phyloP scores from a whole-genome alignment of 768 basidiomycete genomes.

The Termitomyces sp. region DNA sequence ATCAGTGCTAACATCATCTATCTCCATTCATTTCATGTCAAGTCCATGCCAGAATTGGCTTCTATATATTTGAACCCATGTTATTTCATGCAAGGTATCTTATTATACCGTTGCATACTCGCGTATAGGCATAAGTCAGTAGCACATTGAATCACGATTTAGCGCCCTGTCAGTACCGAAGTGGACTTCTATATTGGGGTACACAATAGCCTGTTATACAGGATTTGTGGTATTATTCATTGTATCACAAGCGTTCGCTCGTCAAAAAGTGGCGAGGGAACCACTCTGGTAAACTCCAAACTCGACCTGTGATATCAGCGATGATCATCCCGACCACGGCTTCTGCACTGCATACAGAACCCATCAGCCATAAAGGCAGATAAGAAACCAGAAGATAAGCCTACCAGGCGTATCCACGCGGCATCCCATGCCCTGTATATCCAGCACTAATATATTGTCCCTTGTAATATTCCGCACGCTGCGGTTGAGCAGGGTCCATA shows the following conservation, averaged over 20 bases:
- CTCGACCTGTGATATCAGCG: slow-evolving; percentile 35
- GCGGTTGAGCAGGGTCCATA: slow-evolving; percentile 19
- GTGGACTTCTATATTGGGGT: neutral
- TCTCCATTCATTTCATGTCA: too few species aligned
- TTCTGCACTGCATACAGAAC: slow-evolving; percentile 43
- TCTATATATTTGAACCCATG: too few species aligned
- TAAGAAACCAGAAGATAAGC: slow-evolving; percentile 8
- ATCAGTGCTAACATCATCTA: too few species aligned
- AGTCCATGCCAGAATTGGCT: too few species aligned
- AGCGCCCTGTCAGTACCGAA: neutral
- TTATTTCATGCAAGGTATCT: neutral
- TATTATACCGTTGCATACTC: neutral
- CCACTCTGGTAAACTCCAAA: slow-evolving; percentile 56
- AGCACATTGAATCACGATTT: too few species aligned
- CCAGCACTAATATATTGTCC: slow-evolving; percentile 74
- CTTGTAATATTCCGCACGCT: slow-evolving; percentile 22
- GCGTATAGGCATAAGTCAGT: too few species aligned
- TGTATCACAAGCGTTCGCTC: slow-evolving; percentile 2
- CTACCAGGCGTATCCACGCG: slow-evolving; percentile 67
- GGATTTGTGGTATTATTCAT: neutral
- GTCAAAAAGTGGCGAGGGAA: slow-evolving; percentile 52
- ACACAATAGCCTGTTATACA: neutral
- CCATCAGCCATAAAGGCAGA: neutral
- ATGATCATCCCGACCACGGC: slow-evolving; percentile 53
- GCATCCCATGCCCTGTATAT: slow-evolving; percentile 78